phyloP scores from a whole-genome alignment of 2,329 filamentous ascomycete genomes.

The Dichotomopilus funicola region DNA sequence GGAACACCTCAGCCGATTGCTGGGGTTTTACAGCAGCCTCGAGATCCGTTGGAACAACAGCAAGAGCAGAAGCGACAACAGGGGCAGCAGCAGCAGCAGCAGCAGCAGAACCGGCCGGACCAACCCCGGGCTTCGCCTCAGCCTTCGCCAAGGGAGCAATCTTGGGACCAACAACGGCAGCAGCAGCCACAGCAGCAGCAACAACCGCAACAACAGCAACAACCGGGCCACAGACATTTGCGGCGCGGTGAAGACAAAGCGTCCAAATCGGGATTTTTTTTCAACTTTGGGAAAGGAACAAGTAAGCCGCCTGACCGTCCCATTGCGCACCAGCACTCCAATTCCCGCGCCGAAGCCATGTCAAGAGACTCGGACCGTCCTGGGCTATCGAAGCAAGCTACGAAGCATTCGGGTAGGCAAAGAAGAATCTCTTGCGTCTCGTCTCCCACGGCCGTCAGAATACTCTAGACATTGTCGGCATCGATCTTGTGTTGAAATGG shows the following conservation, averaged over 20 bases:
- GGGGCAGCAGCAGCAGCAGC: conserved; percentile 19
- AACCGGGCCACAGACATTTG: conserved; percentile 30
- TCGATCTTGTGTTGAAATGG: conserved; percentile 1
- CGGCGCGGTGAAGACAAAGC: conserved; percentile 36
- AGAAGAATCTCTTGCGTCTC: background rate
- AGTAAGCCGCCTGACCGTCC: conserved; percentile 35
- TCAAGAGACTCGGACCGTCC: conserved; percentile 32
- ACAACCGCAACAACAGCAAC: conserved; percentile 12
- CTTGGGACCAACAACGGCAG: conserved; percentile 10
- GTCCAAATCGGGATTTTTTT: conserved; percentile 45
- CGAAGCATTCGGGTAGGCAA: conserved; percentile 29
- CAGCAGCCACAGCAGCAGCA: conserved; percentile 20
- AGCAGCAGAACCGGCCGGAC: conserved; percentile 8
- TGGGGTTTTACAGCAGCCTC: conserved; percentile 25
- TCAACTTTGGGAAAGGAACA: conserved; percentile 44
- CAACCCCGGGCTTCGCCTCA: conserved; percentile 10
- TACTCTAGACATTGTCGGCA: background rate
- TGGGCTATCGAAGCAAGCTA: conserved; percentile 25
- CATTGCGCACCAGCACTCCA: conserved; percentile 29
- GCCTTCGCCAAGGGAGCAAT: conserved; percentile 13
- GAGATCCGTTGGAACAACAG: conserved; percentile 5
- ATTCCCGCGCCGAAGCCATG: conserved; percentile 34
- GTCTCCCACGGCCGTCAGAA: conserved; percentile 4
- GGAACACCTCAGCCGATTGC: conserved; percentile 27
- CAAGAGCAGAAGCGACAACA: conserved; percentile 19